These are phyloP conservation scores for Termitomyces titanicus DNA, from an alignment of 768 basidiomycete species.

Conservation along the genomic window DNA sequence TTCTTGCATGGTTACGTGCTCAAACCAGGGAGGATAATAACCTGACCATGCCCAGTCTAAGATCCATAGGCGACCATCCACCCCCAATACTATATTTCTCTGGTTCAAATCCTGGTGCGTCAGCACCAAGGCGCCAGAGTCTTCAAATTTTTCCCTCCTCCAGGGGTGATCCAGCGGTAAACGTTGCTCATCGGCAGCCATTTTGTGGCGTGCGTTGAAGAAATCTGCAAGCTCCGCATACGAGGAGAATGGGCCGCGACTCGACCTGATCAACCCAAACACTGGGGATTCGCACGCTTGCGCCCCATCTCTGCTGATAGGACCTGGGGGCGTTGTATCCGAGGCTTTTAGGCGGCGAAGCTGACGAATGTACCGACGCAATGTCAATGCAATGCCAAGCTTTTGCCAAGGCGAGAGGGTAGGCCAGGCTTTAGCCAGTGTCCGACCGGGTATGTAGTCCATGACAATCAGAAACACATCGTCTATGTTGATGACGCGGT, in stretches of 20 bases:
- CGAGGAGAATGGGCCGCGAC: constrained; percentile 6
- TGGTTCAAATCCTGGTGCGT: constrained; percentile 18
- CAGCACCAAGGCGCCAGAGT: constrained; percentile 19
- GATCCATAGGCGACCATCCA: constrained; percentile 18
- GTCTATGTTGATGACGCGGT: too few relatives aligned
- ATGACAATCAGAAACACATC: too few relatives aligned
- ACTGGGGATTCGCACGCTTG: neutral
- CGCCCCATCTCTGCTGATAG: neutral
- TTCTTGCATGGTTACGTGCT: constrained; percentile 16
- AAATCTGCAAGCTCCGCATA: constrained; percentile 11
- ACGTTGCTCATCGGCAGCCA: neutral
- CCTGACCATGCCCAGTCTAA: constrained; percentile 19
- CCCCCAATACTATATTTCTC: constrained; percentile 15
- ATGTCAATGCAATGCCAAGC: constrained; percentile 14
- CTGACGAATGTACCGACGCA: constrained; percentile 18
- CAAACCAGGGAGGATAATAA: constrained; percentile 17
- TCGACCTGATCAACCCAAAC: neutral
- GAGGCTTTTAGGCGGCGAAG: constrained; percentile 9
- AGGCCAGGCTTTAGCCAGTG: constrained; percentile 14
- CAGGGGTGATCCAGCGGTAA: constrained; percentile 4
- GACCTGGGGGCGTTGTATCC: neutral
- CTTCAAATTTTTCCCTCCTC: constrained; percentile 7
- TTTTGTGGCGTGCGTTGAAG: constrained; percentile 9
- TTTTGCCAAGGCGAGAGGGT: constrained; percentile 10
- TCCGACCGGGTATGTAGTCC: too few relatives aligned